Evolutionary conservation across 2,329 filamentous ascomycete species (phyloP).

Genomic region (Acrocalymma vagum): DNA sequence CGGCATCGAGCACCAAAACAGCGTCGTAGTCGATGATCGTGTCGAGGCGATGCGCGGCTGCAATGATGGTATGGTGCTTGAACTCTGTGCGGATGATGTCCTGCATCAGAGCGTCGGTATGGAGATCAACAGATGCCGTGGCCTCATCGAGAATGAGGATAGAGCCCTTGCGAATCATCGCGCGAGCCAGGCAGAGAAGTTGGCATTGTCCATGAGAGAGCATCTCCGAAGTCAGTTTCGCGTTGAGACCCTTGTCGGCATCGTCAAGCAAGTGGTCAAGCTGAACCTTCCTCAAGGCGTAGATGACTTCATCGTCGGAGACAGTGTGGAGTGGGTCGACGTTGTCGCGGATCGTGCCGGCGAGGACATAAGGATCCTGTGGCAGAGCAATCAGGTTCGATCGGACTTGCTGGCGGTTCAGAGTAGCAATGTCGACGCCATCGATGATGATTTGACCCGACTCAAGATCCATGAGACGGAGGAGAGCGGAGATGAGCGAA

Average conservation of each 20-base stretch:
- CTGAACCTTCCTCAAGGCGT: constrained; percentile 53
- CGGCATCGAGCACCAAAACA: constrained; percentile 3
- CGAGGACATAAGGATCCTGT: constrained; percentile 59
- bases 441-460: constrained; percentile 56
- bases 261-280: constrained; percentile 45
- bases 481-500: constrained; percentile 53
- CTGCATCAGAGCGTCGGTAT: constrained; percentile 80
- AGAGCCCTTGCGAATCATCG: constrained; percentile 81
- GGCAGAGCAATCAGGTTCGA: constrained; percentile 54
- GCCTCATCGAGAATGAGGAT: constrained; percentile 98
- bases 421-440: constrained; percentile 53
- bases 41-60: constrained; percentile 5
- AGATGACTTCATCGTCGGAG: constrained; percentile 45
- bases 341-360: constrained; percentile 56
- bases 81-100: constrained; percentile 14
- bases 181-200: constrained; percentile 90
- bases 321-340: constrained; percentile 50
- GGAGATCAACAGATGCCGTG: constrained; percentile 90
- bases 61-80: constrained; percentile 19
- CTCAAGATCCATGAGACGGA: constrained; percentile 55
- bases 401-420: constrained; percentile 53
- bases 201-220: constrained; percentile 66
- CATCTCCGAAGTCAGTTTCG: constrained; percentile 6
- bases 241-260: constrained; percentile 10
- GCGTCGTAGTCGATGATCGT: constrained; percentile 8